Evolutionary conservation across 306 rosid genomes (phyloP), one percentile per base, ranked within the genome.

Genomic region (Citrullus amarus): DNA sequence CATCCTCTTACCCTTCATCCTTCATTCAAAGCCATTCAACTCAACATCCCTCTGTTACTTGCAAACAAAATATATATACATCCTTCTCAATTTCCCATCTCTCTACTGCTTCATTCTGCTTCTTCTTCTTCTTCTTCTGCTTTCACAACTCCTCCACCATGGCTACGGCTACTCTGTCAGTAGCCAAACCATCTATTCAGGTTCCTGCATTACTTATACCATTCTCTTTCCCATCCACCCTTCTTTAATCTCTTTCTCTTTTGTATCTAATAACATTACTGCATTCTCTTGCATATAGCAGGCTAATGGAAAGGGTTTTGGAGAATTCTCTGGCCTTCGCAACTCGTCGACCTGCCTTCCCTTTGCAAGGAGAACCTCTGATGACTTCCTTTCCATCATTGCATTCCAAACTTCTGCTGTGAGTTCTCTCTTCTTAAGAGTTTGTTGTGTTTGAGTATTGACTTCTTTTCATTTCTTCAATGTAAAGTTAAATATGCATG

Each of bases 91-190:
- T 77, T 38, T 77, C 46, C 54, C 56, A 30, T 59, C 80, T 77
- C 71, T 41, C 39, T 59, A 22, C 28, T 77, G 55, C 79, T 56
- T 58, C 2, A 6, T 9, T 25, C 36, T 30, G 32, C 9, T 54
- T 28, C 78, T 75, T 25, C 6, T 30, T 32, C 6, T n/a, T 9
- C 78, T 55, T 4, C 18, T 30, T 32, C 11, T 56, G 65, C 78
- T 75, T 38, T 38, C 73, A 4, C 30, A 7, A 5, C 20, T 9
- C 73, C 3, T 72, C 38, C 0, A 4, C 71, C 88, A 95, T 95
- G 98, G 97, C 98, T 81, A 88, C 98, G 88, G 96, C 97, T 85
- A 85, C 93, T 84, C 83, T 95, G 18, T 92, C 96, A 20, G 96
- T 89, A 84, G 96, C 97, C 89, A 93, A 93, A 80, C 91, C 98